A percentile compares a stretch with the other conserved stretches of the same genome.
Evolutionary conservation across 2,329 filamentous ascomycete species (phyloP).

Genomic region (Alternaria gaisen): DNA sequence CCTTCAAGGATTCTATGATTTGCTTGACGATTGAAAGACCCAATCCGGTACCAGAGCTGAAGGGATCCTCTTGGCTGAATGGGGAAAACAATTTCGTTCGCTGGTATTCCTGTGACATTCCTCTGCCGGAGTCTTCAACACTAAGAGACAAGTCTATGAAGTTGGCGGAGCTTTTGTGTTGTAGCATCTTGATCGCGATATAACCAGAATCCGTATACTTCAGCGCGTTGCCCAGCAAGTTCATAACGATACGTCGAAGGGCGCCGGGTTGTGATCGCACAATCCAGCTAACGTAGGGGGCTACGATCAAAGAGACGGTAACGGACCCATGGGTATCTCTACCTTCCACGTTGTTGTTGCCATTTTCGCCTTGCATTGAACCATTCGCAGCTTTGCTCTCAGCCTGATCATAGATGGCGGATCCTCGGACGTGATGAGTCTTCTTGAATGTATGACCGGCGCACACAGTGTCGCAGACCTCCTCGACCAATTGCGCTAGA

Average conservation of each 20-base stretch:
- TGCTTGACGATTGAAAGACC: slow-evolving; percentile 49
- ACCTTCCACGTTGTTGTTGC: slow-evolving; percentile 17
- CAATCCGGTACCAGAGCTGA: slow-evolving; percentile 45
- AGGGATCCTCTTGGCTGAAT: slow-evolving; percentile 49
- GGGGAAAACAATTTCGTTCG: slow-evolving; percentile 43
- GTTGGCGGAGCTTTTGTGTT: slow-evolving; percentile 21
- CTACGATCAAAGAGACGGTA: slow-evolving; percentile 41
- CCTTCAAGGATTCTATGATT: slow-evolving; percentile 45
- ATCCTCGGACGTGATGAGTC: slow-evolving; percentile 31
- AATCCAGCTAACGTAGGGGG: slow-evolving; percentile 39
- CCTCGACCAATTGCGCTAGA: slow-evolving; percentile 54
- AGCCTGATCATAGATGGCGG: slow-evolving; percentile 37
- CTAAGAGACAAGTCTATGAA: slow-evolving; percentile 45
- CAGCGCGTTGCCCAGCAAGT: slow-evolving; percentile 47
- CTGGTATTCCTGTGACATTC: slow-evolving; percentile 49
- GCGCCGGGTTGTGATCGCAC: slow-evolving; percentile 46
- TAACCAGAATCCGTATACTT: slow-evolving; percentile 48
- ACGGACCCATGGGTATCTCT: slow-evolving; percentile 34
- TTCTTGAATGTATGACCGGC: slow-evolving; percentile 58
- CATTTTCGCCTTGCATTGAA: slow-evolving; percentile 20
- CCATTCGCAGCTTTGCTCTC: slow-evolving; percentile 19
- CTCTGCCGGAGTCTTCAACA: slow-evolving; percentile 47
- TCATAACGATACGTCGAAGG: slow-evolving; percentile 47
- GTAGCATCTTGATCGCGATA: slow-evolving; percentile 37
- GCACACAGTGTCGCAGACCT: slow-evolving; percentile 64